Evolutionary conservation across 2,329 filamentous ascomycete species (phyloP), one percentile per base, ranked within the genome.

Genomic region (Xylariaceae sp.): DNA sequence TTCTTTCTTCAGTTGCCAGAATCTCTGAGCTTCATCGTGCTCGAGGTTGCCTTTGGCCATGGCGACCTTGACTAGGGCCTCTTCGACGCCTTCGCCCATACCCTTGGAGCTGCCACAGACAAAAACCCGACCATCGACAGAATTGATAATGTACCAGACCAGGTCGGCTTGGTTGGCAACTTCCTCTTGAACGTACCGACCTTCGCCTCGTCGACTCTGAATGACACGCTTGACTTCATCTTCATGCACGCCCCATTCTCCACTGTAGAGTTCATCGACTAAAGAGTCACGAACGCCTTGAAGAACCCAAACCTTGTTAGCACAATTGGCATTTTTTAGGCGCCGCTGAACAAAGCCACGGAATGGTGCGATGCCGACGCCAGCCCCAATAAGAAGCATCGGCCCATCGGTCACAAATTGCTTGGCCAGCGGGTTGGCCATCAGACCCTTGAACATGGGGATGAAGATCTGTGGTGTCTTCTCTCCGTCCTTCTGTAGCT

Each of bases 121-220:
- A 62, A 98, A 98, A 39, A 97, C 83, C 39, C 93, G 83, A 1
- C 93, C 93, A 57, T 98, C 93, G n/a, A 97, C 74, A 2, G 89
- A 83, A 63, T 97, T 97, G 72, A 95, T 87, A 50, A 97, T 89
- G 64, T 89, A 95, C 93, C 93, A 98, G 13, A 97, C 91, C n/a
- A 97, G 77, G 60, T 97, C 93, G 2, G 90, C 88, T 63, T 97
- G 93, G 50, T 87, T 77, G 9, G 79, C 74, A 8, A 98, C 91
- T 65, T 97, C 93, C 57, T 98, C 93, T 62, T 98, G 93, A 2
- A 98, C 93, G 60, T 98, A 98, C 51, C 85, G 84, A 49, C 88
- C 87, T 53, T 89, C 85, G 34, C 86, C 87, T 37, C 74, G 76
- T 39, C 82, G 82, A 53, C 79, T 87, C 64, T 93, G 80, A 9